phyloP scores from a whole-genome alignment of 257 asterid genomes.

The Leptodermis oblonga region DNA sequence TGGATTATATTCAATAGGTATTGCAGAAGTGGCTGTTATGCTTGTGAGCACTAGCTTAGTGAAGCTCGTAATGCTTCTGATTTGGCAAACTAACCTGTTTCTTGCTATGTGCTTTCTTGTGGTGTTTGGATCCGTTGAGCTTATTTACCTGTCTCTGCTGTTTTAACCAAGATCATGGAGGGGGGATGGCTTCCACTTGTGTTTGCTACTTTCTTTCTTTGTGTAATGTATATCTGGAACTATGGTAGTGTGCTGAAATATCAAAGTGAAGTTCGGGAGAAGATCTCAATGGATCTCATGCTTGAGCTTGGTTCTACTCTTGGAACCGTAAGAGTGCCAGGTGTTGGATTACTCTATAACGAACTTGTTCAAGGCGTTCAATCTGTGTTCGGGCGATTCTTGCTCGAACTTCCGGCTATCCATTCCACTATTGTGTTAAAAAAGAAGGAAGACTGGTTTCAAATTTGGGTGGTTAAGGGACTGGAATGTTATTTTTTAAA shows the following conservation, averaged over 20 bases:
- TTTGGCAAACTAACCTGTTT: conserved; percentile 76
- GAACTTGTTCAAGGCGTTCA: conserved; percentile 94
- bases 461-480: no score
- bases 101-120: conserved; percentile 67
- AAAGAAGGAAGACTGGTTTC: conserved; percentile 82
- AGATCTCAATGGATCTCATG: conserved; percentile 76
- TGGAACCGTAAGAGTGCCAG: conserved; percentile 83
- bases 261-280: conserved; percentile 73
- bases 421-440: conserved; percentile 78
- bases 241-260: conserved; percentile 87
- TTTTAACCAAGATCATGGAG: conserved; percentile 68
- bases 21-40: conserved; percentile 99
- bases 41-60: conserved; percentile 77
- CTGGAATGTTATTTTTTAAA: no score
- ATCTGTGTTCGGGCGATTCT: conserved; percentile 70
- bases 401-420: conserved; percentile 83
- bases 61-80: conserved; percentile 84
- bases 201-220: conserved; percentile 72
- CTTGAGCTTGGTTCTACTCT: conserved; percentile 74
- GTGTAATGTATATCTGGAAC: conserved; percentile 85
- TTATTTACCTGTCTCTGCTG: conserved; percentile 76
- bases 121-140: conserved; percentile 70
- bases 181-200: conserved; percentile 99
- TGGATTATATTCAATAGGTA: conserved; percentile 40
- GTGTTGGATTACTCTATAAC: conserved; percentile 81